Conservation (phyloP, 2,329 filamentous ascomycete genomes). For the Juglanconis oblonga region DNA sequence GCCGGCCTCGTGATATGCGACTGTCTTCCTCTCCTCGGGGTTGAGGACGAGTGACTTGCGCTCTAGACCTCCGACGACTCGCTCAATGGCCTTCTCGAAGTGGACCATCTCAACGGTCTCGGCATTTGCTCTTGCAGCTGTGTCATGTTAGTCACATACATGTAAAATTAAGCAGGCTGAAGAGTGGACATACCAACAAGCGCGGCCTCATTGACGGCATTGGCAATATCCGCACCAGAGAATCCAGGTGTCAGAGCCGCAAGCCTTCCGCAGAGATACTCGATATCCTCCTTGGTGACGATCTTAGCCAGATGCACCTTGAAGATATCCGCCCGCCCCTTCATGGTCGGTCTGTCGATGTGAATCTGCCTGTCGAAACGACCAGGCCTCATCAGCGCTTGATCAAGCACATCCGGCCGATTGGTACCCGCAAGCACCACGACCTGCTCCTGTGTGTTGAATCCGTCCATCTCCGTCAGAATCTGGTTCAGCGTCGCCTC, state of each 20-base stretch:
- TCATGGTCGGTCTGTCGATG: constrained; percentile 95
- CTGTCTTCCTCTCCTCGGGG: constrained; percentile 80
- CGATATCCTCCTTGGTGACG: constrained; percentile 84
- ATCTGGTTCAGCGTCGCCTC: constrained; percentile 98
- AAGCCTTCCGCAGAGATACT: constrained; percentile 82
- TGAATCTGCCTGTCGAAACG: constrained; percentile 96
- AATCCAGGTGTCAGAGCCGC: constrained; percentile 94
- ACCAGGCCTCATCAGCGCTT: constrained; percentile 92
- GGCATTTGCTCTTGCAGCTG: constrained; percentile 81
- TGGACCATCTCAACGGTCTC: constrained; percentile 81
- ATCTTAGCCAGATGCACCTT: constrained; percentile 92
- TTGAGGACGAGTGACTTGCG: constrained; percentile 95
- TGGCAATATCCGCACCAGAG: constrained; percentile 96
- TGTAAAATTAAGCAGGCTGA: not conserved
- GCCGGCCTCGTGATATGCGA: constrained; percentile 68
- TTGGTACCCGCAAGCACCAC: constrained; percentile 97
- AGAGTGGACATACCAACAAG: constrained; percentile 72
- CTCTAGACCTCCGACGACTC: constrained; percentile 92
- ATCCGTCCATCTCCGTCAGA: constrained; percentile 98
- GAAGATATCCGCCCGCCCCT: constrained; percentile 94
- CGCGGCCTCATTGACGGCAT: constrained; percentile 96
- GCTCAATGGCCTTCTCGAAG: constrained; percentile 97
- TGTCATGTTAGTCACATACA: constrained; percentile 1
- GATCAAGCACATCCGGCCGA: constrained; percentile 88
- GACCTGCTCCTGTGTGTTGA: constrained; percentile 95